Evolutionary conservation across 257 asterid species (phyloP).

Genomic region (Eustoma russellianum): DNA sequence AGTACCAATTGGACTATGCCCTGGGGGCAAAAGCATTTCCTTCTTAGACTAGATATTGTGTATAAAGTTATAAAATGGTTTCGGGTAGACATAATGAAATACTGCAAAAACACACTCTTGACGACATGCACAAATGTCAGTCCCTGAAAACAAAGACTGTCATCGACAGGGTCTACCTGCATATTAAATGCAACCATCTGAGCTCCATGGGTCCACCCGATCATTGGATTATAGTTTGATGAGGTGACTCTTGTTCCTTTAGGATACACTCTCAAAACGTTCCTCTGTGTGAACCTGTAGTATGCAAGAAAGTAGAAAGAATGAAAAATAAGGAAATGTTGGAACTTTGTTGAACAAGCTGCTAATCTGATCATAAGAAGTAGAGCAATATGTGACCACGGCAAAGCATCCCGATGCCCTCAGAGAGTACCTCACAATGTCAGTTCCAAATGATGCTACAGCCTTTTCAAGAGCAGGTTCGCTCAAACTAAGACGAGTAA

Average conservation of each 20-base stretch:
- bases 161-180: conserved; percentile 60
- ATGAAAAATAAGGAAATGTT: background rate
- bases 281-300: conserved; percentile 66
- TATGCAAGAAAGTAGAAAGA: background rate
- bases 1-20: no score
- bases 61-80: background rate
- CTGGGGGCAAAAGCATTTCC: background rate
- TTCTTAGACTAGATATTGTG: no score
- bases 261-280: conserved; percentile 68
- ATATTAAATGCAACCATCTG: conserved; percentile 96
- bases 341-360: background rate
- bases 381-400: background rate
- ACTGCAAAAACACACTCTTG: background rate
- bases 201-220: conserved; percentile 94
- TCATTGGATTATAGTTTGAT: conserved; percentile 63
- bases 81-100: background rate
- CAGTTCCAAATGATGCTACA: conserved; percentile 20
- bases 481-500: conserved; percentile 64
- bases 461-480: conserved; percentile 81
- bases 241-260: conserved; percentile 87
- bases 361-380: background rate
- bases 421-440: conserved; percentile 15
- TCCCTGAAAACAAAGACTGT: no score
- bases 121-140: background rate
- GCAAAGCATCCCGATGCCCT: conserved; percentile 1